These are phyloP conservation scores for Coemansia sp. DNA, from an alignment of 192 early-diverging fungal genomes.

Conservation along the genomic window DNA sequence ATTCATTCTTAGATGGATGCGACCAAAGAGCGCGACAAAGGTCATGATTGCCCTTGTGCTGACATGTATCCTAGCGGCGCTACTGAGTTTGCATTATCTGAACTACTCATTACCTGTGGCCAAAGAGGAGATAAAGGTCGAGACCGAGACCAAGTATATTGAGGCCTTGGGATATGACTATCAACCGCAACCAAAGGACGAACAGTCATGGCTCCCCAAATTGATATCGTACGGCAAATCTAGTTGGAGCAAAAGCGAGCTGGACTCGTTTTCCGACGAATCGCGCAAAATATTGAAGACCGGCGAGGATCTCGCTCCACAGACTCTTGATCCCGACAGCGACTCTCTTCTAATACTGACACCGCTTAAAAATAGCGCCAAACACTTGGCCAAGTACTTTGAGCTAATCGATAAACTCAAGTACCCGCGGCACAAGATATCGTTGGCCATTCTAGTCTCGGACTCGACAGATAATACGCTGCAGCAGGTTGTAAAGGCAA, in stretches of 20 bases:
- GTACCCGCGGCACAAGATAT: slow-evolving; percentile 67
- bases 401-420: slow-evolving; percentile 58
- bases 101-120: background rate
- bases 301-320: slow-evolving; percentile 25
- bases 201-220: slow-evolving; percentile 49
- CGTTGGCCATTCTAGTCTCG: slow-evolving; percentile 70
- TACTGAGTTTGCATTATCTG: background rate
- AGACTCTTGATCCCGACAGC: slow-evolving; percentile 31
- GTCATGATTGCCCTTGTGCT: slow-evolving; percentile 5
- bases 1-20: slow-evolving; percentile 2
- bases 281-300: slow-evolving; percentile 33
- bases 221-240: background rate
- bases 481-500: slow-evolving; percentile 48
- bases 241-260: background rate
- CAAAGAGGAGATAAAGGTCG: too few species aligned
- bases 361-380: slow-evolving; percentile 66
- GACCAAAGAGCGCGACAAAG: slow-evolving; percentile 9
- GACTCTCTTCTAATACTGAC: slow-evolving; percentile 66
- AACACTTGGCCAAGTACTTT: slow-evolving; percentile 65
- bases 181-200: slow-evolving; percentile 22
- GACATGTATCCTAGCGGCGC: slow-evolving; percentile 2
- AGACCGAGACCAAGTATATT: slow-evolving; percentile 15
- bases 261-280: slow-evolving; percentile 24
- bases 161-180: slow-evolving; percentile 37
- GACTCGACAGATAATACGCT: slow-evolving; percentile 65